Base-by-base conservation (phyloP, 176 grass and related monocot species). In the Hsuehochloa calcarea region DNA sequence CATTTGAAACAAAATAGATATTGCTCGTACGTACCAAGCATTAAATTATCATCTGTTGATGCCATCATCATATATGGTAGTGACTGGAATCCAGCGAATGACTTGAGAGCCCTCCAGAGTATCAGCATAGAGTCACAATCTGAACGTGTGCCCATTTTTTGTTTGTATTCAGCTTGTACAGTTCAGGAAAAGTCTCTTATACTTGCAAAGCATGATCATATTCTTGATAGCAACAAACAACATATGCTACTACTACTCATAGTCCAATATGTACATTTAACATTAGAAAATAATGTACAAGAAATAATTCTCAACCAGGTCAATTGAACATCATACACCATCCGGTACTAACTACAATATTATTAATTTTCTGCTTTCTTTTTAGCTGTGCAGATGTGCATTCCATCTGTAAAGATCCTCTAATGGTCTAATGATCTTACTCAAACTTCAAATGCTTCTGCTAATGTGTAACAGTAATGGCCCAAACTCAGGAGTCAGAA, bases 51-150 rank as follows among this genome's bases (percentile, higher is more conserved):
- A 59, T 91, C 77, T 54, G 87, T 98, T 85, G 96, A 98, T 93
- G 89, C 80, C 52, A 79, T 93, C 80, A 88, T 98, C 76, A 95
- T 98, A 60, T 98, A 92, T 85, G 29, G 85, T 64, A 95, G 92
- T 78, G 93, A 95, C 74, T 95, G 91, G 96, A 98, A 93, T 86
- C 93, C 96, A 2, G 72, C 80, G 79, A 98, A 95, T 91, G 96
- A 98, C 51, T 82, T 91, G 55, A 91, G 89, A 79, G 79, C 61
- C 67, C 87, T 98, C 63, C 91, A 95, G 58, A 93, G 29, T 83
- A 89, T 95, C 72, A 98, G 55, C 65, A 87, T 98, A 65, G 85
- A 98, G 84, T 91, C 91, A 70, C 74, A 82, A 60, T 74, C 72
- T 87, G 83, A 86, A 22, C 74, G 17, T 11, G 72, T 95, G 64